Conservation (phyloP, 331 rosid genomes). For the Stylosanthes scabra region DNA sequence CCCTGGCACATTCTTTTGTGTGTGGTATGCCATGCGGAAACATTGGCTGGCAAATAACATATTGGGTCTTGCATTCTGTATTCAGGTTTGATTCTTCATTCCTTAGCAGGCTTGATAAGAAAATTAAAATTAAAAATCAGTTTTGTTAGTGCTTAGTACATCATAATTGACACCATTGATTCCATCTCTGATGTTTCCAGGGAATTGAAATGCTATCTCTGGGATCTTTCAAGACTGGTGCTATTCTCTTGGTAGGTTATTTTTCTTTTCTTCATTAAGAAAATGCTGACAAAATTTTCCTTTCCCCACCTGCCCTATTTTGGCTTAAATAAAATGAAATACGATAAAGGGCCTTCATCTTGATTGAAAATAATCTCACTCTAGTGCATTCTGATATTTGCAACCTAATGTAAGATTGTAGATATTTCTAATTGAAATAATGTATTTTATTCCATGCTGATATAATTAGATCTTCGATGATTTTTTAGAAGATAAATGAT, state of each 20-base stretch:
- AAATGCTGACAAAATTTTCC: background rate
- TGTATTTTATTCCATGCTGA: background rate
- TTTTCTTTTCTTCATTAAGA: background rate
- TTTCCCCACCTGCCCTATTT: background rate
- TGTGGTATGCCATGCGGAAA: constrained; percentile 91
- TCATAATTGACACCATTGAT: constrained; percentile 11
- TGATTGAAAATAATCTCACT: constrained; percentile 1
- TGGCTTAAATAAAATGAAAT: background rate
- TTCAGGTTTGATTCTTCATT: constrained; percentile 67
- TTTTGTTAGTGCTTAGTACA: constrained; percentile 33
- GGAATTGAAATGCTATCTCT: constrained; percentile 99
- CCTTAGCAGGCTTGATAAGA: background rate
- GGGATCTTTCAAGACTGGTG: constrained; percentile 98
- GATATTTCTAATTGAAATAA: background rate
- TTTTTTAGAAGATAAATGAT: constrained; percentile 15
- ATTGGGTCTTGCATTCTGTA: constrained; percentile 95
- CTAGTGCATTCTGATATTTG: background rate
- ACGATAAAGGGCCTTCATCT: constrained; percentile 3
- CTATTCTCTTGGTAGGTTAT: constrained; percentile 87
- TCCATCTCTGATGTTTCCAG: constrained; percentile 54
- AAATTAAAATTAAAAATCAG: constrained; percentile 18
- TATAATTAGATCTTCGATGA: constrained; percentile 3
- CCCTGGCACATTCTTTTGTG: constrained; percentile 96
- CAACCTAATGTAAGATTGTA: constrained; percentile 17
- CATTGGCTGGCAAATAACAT: constrained; percentile 98